Base-by-base conservation (phyloP, 148 eudicot genomes). In the Rhododendron griersonianum region DNA sequence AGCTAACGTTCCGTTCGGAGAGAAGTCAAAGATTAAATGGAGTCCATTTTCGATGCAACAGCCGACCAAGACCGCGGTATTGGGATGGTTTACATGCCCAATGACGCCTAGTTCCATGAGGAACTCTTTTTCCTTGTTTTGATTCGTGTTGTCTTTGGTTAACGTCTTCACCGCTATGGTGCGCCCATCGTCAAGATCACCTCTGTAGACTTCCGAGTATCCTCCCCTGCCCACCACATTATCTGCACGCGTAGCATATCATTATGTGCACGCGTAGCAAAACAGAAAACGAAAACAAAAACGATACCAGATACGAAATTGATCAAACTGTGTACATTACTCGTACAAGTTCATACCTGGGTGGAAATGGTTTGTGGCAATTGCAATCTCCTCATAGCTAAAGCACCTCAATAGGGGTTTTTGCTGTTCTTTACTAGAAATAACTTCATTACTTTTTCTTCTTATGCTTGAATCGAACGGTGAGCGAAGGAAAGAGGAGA, bases 151-250 rank as follows among this genome's bases (percentile, higher is more conserved):
- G 87, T 92, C 51, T 33, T 83, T 92, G 53, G 96, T 87, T 87
- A 96, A 83, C 83, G 93, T 93, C 89, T 96, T 96, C 71, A 96
- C 93, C 19, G 99, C 99, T 55, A 96, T 94, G 80, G 75, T 86
- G 4, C 82, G 82, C 44, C 94, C 97, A 80, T 91, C 91, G 16
- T 55, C 86, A 16, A 92, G 85, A 25, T 92, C 92, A 53, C 99
- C 99, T 83, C 85, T 92, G 84, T 96, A 96, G 23, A 96, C 99
- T 89, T 96, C 96, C 8, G 99, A 96, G 84, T 94, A 93, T 18
- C 99, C 99, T 86, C 99, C 99, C 90, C 91, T 88, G 86, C 98
- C 99, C 41, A 96, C 95, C 89, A 95, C 75, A 21, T 96, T 94
- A 71, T 94, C 99, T 95, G 92, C 89, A 88, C 28, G 14, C 13